Evolutionary conservation across 78 protist genomes (phyloP).

Genomic region (Dictyostelium purpureum): DNA sequence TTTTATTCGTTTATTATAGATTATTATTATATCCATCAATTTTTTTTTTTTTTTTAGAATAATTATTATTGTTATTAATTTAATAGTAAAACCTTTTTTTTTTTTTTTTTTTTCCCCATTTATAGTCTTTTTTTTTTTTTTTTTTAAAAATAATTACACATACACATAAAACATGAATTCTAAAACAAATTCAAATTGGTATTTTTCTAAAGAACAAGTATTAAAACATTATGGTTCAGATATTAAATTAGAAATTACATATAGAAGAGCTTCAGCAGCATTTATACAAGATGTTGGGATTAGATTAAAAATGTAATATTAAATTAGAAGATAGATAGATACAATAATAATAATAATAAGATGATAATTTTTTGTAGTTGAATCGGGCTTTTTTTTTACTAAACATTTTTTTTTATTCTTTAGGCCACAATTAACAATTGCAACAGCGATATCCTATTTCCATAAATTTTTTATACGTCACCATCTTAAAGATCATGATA

Average conservation of each 20-base stretch:
- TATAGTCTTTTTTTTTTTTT: too few relatives aligned
- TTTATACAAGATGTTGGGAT: constrained; percentile 75
- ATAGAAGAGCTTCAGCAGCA: constrained; percentile 61
- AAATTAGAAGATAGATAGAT: neutral
- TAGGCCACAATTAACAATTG: constrained; percentile 88
- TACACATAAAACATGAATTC: neutral
- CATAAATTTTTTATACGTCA: constrained; percentile 88
- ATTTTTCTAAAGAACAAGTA: constrained; percentile 58
- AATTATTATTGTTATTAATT: too few relatives aligned
- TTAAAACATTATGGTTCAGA: constrained; percentile 60
- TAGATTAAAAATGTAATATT: constrained; percentile 50
- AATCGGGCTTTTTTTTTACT: neutral
- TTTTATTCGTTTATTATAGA: too few relatives aligned
- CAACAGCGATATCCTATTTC: constrained; percentile 88
- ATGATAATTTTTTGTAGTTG: neutral
- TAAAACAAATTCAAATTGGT: constrained; percentile 32
- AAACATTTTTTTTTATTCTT: neutral
- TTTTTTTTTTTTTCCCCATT: too few relatives aligned
- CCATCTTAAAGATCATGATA: constrained; percentile 68
- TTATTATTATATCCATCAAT: too few relatives aligned
- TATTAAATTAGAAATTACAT: constrained; percentile 27
- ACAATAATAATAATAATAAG: neutral
- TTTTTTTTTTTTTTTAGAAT: too few relatives aligned
- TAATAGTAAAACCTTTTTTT: too few relatives aligned
- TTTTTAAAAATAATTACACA: too few relatives aligned